A percentile compares a stretch with the other conserved stretches of the same genome.
Conservation (phyloP, 805 yeast species). For the Myxozyma neglecta region DNA sequence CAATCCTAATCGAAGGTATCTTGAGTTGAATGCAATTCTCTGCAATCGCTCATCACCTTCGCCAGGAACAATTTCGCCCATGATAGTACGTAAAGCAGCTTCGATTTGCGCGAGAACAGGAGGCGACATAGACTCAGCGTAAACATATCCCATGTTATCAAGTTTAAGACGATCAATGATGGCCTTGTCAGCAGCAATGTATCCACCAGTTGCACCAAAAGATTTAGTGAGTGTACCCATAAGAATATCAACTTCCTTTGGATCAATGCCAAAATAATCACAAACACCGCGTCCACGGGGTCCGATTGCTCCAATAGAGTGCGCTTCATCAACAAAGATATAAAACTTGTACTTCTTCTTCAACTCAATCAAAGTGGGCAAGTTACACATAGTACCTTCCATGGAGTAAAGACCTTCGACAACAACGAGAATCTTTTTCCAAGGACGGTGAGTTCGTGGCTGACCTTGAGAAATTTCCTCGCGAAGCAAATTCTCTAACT, state of each 20-base stretch:
- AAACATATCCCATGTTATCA: constrained; percentile 67
- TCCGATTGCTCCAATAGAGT: constrained; percentile 98
- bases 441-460: constrained; percentile 92
- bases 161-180: constrained; percentile 74
- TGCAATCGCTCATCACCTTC: constrained; percentile 90
- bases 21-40: constrained; percentile 92
- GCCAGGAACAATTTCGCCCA: constrained; percentile 82
- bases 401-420: constrained; percentile 87
- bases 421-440: constrained; percentile 74
- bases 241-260: constrained; percentile 73
- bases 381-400: constrained; percentile 88
- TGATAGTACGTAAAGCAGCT: constrained; percentile 73
- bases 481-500: constrained; percentile 71
- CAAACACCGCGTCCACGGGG: constrained; percentile 92
- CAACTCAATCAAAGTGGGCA: constrained; percentile 71
- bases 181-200: constrained; percentile 72
- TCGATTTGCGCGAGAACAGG: constrained; percentile 87
- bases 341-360: constrained; percentile 85
- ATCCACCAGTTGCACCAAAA: constrained; percentile 99
- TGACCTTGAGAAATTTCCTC: constrained; percentile 91
- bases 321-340: constrained; percentile 95
- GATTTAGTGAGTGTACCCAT: constrained; percentile 99
- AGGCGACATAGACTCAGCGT: constrained; percentile 77
- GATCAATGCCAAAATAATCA: constrained; percentile 82
- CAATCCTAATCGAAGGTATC: constrained; percentile 87